Base-by-base conservation (phyloP, 768 basidiomycete genomes). In the Crucibulum laeve region DNA sequence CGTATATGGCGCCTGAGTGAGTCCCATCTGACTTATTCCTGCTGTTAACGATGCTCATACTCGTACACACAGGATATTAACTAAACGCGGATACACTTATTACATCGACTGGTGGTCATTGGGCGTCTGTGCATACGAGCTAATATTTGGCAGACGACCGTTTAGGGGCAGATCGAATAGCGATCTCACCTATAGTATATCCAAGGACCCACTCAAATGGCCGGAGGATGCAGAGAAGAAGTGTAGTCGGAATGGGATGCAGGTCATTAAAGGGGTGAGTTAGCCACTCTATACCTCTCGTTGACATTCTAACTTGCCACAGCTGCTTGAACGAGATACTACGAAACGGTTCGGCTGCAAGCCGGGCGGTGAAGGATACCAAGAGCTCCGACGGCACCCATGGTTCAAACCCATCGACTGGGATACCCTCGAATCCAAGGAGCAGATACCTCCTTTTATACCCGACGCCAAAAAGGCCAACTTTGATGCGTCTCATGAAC, bases 401-500 rank as follows among this genome's bases (percentile, higher is more conserved):
- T 99, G 95, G 95, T 91, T 99, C 64, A 68, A 74, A 38, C 56
- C 72, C n/a, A 82, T 95, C 44, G 88, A 97, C 60, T 99, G 95
- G 95, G 80, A 78, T 17, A 82, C 82, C 3, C 61, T 99, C 39
- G 85, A 93, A 56, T 72, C 67, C 46, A 98, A 90, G 61, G 70
- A 78, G 47, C 73, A 80, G 40, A 73, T 66, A 0, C 82, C 95
- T 24, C 90, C 92, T 0, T 97, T 97, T 56, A 76, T 88, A 44
- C 95, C 95, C 26, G 95, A 98, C 51, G 86, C 85, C n/a, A 98
- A 97, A 70, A 96, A 96, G 65, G 92, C 95, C 23, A 97, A 99
- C 63, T 99, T 99, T 59, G 95, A 99, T 59, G 94, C 95, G 21
- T 97, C 95, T 10, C 94, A 98, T 57, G 95, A 99, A 64, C 69